Evolutionary conservation across 2,329 filamentous ascomycete species (phyloP), one percentile per base, ranked within the genome.

Genomic region (Graphilbum fragrans): DNA sequence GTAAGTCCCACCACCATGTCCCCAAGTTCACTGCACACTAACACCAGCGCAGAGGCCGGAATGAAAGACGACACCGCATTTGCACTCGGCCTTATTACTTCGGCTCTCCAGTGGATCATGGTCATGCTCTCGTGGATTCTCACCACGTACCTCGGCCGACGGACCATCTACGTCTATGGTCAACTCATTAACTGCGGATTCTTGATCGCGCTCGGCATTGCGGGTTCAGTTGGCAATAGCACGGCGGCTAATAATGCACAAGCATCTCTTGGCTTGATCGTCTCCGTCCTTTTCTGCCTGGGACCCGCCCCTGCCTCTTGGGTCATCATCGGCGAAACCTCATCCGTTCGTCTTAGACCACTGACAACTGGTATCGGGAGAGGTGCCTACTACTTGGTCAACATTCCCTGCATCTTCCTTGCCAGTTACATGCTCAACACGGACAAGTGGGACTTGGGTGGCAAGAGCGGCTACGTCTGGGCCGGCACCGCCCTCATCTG

Each of bases 81-180:
- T 52, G 69, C 69, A 29, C 63, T 81, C 16, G 72, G 73, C 56
- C 69, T 82, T 23, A 80, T 80, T 56, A 80, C 71, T 39, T 80
- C 77, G 0, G 72, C 67, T 37, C 73, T 82, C 2, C 73, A 79
- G 54, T 63, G 58, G 57, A 58, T 82, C 55, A 66, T 77, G 45
- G 74, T 78, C 55, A 79, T 80, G 69, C 62, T 63, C 41, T 67
- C 64, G 3, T 68, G 64, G 64, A 55, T 63, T 39, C 60, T 65
- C 46, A 64, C 67, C 32, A 55, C 56, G 48, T 52, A 50, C 20
- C 58, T 58, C 31, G 67, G 66, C 29, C 63, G 66, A 16, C 57
- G 66, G 22, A 59, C 54, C 2, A 62, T 68, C 45, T 67, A 61
- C 54, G 49, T 68, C 10, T 43, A 41, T 3, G 67, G 67, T 4